phyloP scores from a whole-genome alignment of 2,329 filamentous ascomycete species.

The Didymella glomerata region DNA sequence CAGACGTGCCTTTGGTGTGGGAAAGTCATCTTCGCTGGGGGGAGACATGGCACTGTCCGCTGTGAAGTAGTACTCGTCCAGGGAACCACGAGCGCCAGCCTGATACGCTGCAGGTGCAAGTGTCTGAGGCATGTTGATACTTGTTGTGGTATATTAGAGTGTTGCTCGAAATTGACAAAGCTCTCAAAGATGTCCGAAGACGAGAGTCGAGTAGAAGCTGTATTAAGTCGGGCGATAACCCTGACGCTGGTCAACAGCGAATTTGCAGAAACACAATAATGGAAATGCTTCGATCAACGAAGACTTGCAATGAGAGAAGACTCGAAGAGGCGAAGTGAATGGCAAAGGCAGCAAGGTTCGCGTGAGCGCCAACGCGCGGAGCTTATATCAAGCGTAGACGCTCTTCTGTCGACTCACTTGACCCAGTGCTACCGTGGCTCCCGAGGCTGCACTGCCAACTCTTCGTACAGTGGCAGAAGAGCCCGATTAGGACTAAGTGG shows the following conservation, averaged over 20 bases:
- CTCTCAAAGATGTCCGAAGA: constrained; percentile 30
- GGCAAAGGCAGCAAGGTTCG: constrained; percentile 35
- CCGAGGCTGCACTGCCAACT: constrained; percentile 41
- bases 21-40: constrained; percentile 67
- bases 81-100: constrained; percentile 64
- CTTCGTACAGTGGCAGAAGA: constrained; percentile 42
- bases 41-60: constrained; percentile 53
- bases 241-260: constrained; percentile 56
- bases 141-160: constrained; percentile 41
- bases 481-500: constrained; percentile 30
- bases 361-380: constrained; percentile 38
- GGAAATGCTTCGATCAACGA: constrained; percentile 58
- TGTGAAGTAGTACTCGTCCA: constrained; percentile 61
- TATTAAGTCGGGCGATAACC: constrained; percentile 50
- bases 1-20: constrained; percentile 73
- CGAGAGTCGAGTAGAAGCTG: constrained; percentile 34
- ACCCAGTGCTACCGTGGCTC: constrained; percentile 42
- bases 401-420: constrained; percentile 34
- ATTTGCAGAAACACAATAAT: constrained; percentile 36
- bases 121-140: constrained; percentile 57
- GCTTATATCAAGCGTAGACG: constrained; percentile 51
- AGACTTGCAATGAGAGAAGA: constrained; percentile 39
- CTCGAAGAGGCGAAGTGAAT: constrained; percentile 51
- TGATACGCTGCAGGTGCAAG: constrained; percentile 61
- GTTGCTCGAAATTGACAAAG: constrained; percentile 25